Conservation (phyloP, 2,329 filamentous ascomycete species). For the Colletotrichum tropicicola region DNA sequence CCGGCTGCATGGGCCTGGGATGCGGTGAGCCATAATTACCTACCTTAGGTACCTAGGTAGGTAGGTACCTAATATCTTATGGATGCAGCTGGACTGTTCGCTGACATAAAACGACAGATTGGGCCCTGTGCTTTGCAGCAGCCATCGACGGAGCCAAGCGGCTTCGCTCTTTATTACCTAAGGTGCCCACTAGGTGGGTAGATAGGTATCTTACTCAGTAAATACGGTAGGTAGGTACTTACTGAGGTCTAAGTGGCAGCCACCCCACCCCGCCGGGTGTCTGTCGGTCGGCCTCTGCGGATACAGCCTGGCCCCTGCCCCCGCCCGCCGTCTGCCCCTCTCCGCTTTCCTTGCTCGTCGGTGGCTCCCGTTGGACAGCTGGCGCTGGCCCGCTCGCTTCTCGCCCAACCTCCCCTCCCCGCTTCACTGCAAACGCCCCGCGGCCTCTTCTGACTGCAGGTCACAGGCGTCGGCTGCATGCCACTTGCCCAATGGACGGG, state of each 20-base stretch:
- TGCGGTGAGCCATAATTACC: constrained; percentile 9
- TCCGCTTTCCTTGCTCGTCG: constrained; percentile 23
- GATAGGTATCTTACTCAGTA: no score
- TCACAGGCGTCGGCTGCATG: background rate
- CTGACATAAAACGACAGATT: no score
- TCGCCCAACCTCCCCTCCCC: constrained; percentile 26
- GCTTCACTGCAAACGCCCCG: constrained; percentile 25
- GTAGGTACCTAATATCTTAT: no score
- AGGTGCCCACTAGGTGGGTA: no score
- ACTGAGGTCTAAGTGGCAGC: no score
- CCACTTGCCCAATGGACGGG: background rate
- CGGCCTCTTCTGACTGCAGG: constrained; percentile 21
- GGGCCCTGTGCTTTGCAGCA: constrained; percentile 8
- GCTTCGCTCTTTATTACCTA: background rate
- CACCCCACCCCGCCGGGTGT: constrained; percentile 11
- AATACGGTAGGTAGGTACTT: no score
- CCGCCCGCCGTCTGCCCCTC: constrained; percentile 14
- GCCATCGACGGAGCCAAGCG: background rate
- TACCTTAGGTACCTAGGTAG: no score
- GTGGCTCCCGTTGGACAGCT: constrained; percentile 23
- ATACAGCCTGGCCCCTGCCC: background rate
- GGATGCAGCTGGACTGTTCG: no score
- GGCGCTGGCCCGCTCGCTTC: constrained; percentile 1
- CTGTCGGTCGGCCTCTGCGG: no score
- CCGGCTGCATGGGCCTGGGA: constrained; percentile 1